These are phyloP conservation scores for Poa pratensis DNA, from an alignment of 176 grass and related monocot species.

Conservation along the genomic window DNA sequence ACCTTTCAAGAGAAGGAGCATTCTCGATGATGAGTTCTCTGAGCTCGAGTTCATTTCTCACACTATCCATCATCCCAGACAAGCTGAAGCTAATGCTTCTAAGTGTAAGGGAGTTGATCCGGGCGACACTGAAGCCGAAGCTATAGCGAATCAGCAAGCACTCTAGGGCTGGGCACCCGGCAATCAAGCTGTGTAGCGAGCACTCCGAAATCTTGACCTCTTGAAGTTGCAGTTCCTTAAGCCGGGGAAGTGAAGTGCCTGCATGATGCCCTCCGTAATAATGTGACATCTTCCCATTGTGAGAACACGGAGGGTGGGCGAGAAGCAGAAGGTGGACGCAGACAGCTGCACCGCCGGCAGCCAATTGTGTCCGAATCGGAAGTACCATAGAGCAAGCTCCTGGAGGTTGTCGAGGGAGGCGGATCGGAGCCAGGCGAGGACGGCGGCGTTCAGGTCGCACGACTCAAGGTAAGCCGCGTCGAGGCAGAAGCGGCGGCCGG, in stretches of 20 bases:
- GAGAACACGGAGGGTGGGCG: background rate
- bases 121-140: too few species aligned
- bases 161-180: background rate
- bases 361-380: too few species aligned
- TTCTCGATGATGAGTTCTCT: background rate
- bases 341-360: background rate
- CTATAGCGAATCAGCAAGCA: background rate
- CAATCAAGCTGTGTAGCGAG: background rate
- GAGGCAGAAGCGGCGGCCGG: too few species aligned
- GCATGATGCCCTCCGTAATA: background rate
- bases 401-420: background rate
- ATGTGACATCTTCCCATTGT: background rate
- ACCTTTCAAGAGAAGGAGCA: background rate
- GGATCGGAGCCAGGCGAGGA: background rate
- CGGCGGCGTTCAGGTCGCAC: background rate
- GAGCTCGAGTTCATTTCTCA: background rate
- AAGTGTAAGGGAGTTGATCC: background rate
- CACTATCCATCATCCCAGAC: too few species aligned
- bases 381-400: background rate
- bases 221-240: background rate
- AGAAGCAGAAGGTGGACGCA: constrained; percentile 37
- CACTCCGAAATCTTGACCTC: background rate
- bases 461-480: too few species aligned
- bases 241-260: background rate
- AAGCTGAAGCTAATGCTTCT: background rate